phyloP scores from a whole-genome alignment of 1,284 basidiomycete species.

The Malassezia slooffiae region DNA sequence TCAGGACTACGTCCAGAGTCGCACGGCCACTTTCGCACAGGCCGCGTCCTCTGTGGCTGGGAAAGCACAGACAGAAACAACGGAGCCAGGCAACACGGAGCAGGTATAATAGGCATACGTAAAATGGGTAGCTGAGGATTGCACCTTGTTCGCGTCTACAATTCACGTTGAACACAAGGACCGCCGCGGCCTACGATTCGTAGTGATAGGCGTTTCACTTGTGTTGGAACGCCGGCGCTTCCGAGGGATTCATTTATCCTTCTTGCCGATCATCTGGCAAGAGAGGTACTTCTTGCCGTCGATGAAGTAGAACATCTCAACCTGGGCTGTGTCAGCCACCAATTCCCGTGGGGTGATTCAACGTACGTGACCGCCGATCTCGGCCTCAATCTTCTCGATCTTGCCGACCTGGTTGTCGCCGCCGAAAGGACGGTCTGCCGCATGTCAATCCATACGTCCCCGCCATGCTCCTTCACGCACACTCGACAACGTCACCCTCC shows the following conservation, averaged over 20 bases:
- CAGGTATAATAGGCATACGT: no score
- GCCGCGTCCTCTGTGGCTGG: no score
- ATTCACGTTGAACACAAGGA: no score
- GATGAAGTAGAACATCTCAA: constrained; percentile 38
- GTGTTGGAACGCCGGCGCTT: no score
- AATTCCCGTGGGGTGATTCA: neutral
- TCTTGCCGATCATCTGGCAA: constrained; percentile 35
- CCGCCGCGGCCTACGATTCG: no score
- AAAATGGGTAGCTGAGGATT: no score
- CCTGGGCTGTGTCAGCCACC: constrained; percentile 13
- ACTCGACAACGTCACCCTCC: constrained; percentile 33
- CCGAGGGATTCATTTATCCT: constrained; percentile 1
- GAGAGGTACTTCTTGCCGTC: constrained; percentile 37
- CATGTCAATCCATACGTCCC: neutral
- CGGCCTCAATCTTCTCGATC: constrained; percentile 39
- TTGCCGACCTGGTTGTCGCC: constrained; percentile 35
- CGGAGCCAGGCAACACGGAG: no score
- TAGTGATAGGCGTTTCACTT: no score
- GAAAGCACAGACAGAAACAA: no score
- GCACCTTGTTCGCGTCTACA: no score
- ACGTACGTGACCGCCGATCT: constrained; percentile 38
- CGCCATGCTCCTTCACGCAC: constrained; percentile 12
- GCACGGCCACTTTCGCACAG: constrained; percentile 14
- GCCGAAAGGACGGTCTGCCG: constrained; percentile 33
- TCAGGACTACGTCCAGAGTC: constrained; percentile 36